Evolutionary conservation across 441 rosid genomes (phyloP).

Genomic region (Hura crepitans): DNA sequence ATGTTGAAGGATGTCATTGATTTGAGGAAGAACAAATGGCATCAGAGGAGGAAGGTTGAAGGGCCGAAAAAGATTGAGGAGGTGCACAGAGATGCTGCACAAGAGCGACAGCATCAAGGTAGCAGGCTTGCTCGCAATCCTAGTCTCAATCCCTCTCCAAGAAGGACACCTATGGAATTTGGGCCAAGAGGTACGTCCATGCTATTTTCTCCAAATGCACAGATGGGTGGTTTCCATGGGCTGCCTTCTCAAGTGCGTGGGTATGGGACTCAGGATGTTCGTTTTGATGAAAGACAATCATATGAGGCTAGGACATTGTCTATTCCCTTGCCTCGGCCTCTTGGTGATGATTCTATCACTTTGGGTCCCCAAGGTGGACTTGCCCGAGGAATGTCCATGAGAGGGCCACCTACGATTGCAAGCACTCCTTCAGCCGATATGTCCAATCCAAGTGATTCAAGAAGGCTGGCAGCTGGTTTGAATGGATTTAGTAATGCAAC

Average conservation of each 20-base stretch:
- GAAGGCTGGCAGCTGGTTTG: slow-evolving; percentile 49
- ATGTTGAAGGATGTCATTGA: slow-evolving; percentile 89
- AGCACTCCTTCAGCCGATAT: slow-evolving; percentile 41
- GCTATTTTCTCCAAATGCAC: slow-evolving; percentile 65
- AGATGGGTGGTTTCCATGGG: slow-evolving; percentile 70
- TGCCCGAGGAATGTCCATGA: slow-evolving; percentile 79
- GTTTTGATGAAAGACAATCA: slow-evolving; percentile 65
- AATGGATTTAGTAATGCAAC: slow-evolving; percentile 51
- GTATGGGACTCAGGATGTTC: slow-evolving; percentile 63
- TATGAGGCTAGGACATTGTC: slow-evolving; percentile 64
- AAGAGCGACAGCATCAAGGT: slow-evolving; percentile 77
- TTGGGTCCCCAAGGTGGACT: slow-evolving; percentile 99
- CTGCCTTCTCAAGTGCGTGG: slow-evolving; percentile 60
- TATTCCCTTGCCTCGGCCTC: slow-evolving; percentile 73
- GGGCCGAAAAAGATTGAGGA: slow-evolving; percentile 99
- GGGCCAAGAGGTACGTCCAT: slow-evolving; percentile 66
- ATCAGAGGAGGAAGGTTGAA: slow-evolving; percentile 94
- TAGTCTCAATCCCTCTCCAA: slow-evolving; percentile 49
- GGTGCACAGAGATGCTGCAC: slow-evolving; percentile 98
- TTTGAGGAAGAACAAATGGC: slow-evolving; percentile 90
- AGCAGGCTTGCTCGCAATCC: slow-evolving; percentile 71
- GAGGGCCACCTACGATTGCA: slow-evolving; percentile 49
- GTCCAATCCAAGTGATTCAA: slow-evolving; percentile 49
- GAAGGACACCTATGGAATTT: slow-evolving; percentile 71
- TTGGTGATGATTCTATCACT: slow-evolving; percentile 72